Evolutionary conservation across 371 early-diverging fungal species (phyloP).

Genomic region (Vairimorpha ceranae): DNA sequence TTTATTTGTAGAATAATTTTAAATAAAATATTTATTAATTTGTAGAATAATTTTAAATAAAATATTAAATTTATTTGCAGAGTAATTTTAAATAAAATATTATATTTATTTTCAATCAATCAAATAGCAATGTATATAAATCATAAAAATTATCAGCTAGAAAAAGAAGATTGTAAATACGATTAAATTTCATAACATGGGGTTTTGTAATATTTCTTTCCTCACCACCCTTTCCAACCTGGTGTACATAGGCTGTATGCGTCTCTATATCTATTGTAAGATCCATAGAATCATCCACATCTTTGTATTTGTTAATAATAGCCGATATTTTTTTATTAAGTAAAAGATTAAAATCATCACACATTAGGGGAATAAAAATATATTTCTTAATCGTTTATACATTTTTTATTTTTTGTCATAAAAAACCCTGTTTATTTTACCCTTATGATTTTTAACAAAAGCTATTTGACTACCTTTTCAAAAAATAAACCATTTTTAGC

Average conservation of each 20-base stretch:
- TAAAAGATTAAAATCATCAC: not conserved
- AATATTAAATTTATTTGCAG: too few species aligned
- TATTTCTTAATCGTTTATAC: not conserved
- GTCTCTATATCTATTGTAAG: not conserved
- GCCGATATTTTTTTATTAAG: not conserved
- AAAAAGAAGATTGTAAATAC: not conserved
- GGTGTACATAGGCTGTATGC: not conserved
- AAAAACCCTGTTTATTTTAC: not conserved
- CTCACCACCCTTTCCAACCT: not conserved
- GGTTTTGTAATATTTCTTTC: not conserved
- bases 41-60: too few species aligned
- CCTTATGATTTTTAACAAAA: conserved; percentile 61
- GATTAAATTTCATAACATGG: not conserved
- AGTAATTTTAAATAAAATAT: too few species aligned
- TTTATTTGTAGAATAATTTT: too few species aligned
- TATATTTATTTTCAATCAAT: not conserved
- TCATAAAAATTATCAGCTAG: not conserved
- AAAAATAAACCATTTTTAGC: conserved; percentile 52
- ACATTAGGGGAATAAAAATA: not conserved
- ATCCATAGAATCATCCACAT: not conserved
- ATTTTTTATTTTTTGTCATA: not conserved
- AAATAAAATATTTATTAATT: too few species aligned
- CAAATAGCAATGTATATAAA: not conserved
- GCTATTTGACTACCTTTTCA: conserved; percentile 58
- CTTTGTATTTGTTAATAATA: conserved; percentile 1